Conservation (phyloP, 2,329 filamentous ascomycete genomes). For the Microdochium nivale region DNA sequence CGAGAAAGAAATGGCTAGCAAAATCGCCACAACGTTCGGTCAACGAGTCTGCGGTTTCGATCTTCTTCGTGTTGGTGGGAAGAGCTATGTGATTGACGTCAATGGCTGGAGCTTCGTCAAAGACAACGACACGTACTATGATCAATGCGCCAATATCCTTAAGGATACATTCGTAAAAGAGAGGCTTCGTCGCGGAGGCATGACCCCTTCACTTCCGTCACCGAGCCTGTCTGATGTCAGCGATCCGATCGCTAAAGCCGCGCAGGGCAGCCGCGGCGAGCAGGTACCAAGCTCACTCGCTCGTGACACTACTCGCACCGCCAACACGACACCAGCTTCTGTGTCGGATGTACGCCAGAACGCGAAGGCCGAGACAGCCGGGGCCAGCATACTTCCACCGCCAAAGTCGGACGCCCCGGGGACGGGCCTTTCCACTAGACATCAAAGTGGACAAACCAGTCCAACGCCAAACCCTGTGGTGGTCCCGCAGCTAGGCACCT, state of each 20-base stretch:
- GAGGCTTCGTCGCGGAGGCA: conserved; percentile 54
- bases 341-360: background rate
- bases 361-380: background rate
- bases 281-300: conserved; percentile 20
- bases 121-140: conserved; percentile 97
- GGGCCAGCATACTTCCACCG: background rate
- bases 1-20: conserved; percentile 79
- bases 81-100: conserved; percentile 96
- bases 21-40: conserved; percentile 85
- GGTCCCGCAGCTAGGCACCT: background rate
- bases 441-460: background rate
- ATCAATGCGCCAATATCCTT: conserved; percentile 78
- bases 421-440: background rate
- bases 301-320: conserved; percentile 21
- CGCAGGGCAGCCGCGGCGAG: conserved; percentile 9
- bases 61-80: conserved; percentile 75
- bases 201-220: conserved; percentile 46
- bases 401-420: background rate
- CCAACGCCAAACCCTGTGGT: background rate
- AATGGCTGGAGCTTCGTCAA: conserved; percentile 99
- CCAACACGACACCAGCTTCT: conserved; percentile 5
- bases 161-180: conserved; percentile 83
- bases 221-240: conserved; percentile 32
- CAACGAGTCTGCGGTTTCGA: conserved; percentile 96
- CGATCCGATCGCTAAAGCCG: conserved; percentile 20